Evolutionary conservation across 805 yeast species (phyloP), one percentile per base, ranked within the genome.

Genomic region (Pichia occidentalis): DNA sequence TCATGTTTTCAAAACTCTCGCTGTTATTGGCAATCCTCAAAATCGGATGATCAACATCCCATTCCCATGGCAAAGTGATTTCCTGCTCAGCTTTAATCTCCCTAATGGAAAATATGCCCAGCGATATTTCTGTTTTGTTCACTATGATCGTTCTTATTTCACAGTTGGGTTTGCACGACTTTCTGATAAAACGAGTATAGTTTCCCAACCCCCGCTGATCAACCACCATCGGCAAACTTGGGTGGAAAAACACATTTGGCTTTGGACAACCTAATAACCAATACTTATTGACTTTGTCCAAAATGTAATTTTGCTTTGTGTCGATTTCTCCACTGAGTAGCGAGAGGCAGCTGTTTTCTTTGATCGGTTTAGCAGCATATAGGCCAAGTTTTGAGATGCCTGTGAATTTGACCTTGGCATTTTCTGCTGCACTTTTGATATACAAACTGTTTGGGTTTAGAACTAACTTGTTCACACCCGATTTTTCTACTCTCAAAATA

Each of bases 201-300:
- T 85, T 84, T 0, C 97, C 97, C 4, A 76, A 68, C 29, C 77
- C 72, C 42, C 96, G 69, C n/a, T 87, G 73, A 58, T 88, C 96
- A 13, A 88, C 63, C 4, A 72, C 79, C n/a, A 87, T 49, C 0
- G 81, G 80, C 36, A 78, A 57, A n/a, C 64, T 59, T 1, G 77
- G 69, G 37, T 77, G 74, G 46, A 77, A 75, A 9, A 72, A 48
- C 0, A 76, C 81, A 31, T 70, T 69, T 4, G 80, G 80, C 37
- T 70, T 69, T 36, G 76, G 80, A 41, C 80, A 80, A 6, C 80
- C 96, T 80, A 77, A 77, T 13, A 71, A 54, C 47, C 76, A 59
- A 59, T 86, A 90, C 54, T 87, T 95, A 58, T 88, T 90, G 39
- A 75, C 65, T 19, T 76, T 68, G 49, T 85, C 82, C 3, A 58